Base-by-base conservation (phyloP, 2,329 filamentous ascomycete species). In the Monilinia fructigena region DNA sequence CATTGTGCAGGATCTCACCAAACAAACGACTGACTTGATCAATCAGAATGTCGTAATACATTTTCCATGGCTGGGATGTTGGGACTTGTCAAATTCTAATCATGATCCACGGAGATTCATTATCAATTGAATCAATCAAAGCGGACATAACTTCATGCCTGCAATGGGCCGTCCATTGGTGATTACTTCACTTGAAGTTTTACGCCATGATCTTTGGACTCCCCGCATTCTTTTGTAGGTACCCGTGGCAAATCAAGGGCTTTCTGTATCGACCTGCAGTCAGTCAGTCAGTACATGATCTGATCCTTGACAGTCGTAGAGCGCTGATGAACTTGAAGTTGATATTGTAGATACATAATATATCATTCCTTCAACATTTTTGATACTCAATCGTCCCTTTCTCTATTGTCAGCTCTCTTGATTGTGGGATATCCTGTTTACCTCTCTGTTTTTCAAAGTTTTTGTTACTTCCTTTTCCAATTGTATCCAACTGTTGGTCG, bases 1-100 rank as follows among this genome's bases (percentile, higher is more conserved):
- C n/a, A 48, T 54, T 59, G 64, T 70, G 68, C 67, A 68, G 58
- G 59, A 70, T 68, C 65, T 68, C 61, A 63, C 56, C 54, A 58
- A 59, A 66, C 52, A 55, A 54, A 54, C 50, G 65, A 66, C 59
- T 67, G 61, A 53, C 65, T 66, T 54, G 35, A 26, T 26, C 26
- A 47, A 40, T 18, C 5, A 42, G 23, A 12, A 55, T 31, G 40
- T 26, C 35, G 45, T 65, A 45, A 45, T 40, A 40, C 56, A 53
- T 38, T 10, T 26, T 42, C 45, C 47, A 35, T 26, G 38, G 52
- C 38, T 45, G 52, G 42, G n/a, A 35, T 47, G 20, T 47, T 48
- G 28, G 53, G 54, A 59, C 54, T n/a, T 59, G 42, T 59, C n/a
- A 38, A 52, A 47, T 59, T 59, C 42, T n/a, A 48, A 47, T 26